Percentiles rank a stretch among this genome's conserved stretches.
These are phyloP conservation scores for Lodderomyces pseudojiufengensis DNA, from an alignment of 1,139 yeast species.

Conservation along the genomic window DNA sequence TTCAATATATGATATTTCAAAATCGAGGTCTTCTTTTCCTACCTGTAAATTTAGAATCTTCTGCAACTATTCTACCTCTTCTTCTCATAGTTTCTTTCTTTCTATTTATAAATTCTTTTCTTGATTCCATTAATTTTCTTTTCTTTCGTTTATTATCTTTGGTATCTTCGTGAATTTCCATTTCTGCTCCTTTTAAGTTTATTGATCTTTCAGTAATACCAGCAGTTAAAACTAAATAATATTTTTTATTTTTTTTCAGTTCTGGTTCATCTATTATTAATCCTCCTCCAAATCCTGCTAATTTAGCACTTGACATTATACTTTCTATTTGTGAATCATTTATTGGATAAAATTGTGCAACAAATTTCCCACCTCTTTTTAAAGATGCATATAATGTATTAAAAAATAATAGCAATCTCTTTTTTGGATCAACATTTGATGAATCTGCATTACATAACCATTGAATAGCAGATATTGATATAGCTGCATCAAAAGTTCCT, in stretches of 20 bases:
- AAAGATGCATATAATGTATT: constrained; percentile 82
- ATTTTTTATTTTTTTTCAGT: constrained; percentile 84
- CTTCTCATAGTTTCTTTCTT: constrained; percentile 93
- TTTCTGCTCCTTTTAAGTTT: constrained; percentile 74
- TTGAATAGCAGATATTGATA: constrained; percentile 91
- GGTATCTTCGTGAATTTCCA: constrained; percentile 59
- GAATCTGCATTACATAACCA: constrained; percentile 98
- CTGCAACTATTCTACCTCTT: constrained; percentile 86
- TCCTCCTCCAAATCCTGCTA: constrained; percentile 97
- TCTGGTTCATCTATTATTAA: constrained; percentile 91
- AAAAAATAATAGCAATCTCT: constrained; percentile 76
- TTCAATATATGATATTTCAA: constrained; percentile 22
- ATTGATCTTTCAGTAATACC: constrained; percentile 69
- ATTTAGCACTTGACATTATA: constrained; percentile 80
- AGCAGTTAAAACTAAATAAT: constrained; percentile 84
- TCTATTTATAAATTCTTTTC: constrained; percentile 77
- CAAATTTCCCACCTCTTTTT: constrained; percentile 93
- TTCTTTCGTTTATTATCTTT: constrained; percentile 37
- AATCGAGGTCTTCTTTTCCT: constrained; percentile 88
- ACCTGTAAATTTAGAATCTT: constrained; percentile 89
- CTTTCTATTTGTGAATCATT: constrained; percentile 80
- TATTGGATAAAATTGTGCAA: constrained; percentile 94
- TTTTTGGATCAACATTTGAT: constrained; percentile 78
- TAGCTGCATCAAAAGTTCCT: constrained; percentile 96
- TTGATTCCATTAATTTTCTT: constrained; percentile 62